A percentile compares a stretch with the other conserved stretches of the same genome.
Conservation (phyloP, 805 yeast genomes). For the Metschnikowia picachoensis region DNA sequence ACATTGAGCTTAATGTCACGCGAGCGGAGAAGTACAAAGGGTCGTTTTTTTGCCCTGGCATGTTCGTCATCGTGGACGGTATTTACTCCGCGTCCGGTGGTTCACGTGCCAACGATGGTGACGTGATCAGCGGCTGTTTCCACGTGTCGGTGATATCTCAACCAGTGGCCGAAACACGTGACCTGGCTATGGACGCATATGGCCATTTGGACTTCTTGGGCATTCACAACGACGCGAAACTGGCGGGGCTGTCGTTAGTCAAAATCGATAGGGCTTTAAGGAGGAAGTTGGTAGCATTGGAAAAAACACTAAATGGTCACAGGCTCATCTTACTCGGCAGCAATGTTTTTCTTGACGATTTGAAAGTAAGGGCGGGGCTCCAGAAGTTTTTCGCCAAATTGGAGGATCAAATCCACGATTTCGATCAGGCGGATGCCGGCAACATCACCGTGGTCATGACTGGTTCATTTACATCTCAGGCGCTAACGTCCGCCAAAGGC, state of each 20-base stretch:
- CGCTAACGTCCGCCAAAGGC: conserved; percentile 57
- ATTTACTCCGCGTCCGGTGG: conserved; percentile 66
- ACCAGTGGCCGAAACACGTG: conserved; percentile 83
- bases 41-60: conserved; percentile 69
- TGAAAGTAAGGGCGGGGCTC: conserved; percentile 57
- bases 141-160: conserved; percentile 75
- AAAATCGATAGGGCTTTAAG: conserved; percentile 62
- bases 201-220: conserved; percentile 75
- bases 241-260: conserved; percentile 23
- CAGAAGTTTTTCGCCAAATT: conserved; percentile 56
- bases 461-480: conserved; percentile 74
- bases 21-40: conserved; percentile 62
- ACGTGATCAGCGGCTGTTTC: conserved; percentile 46
- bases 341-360: conserved; percentile 62
- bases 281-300: conserved; percentile 51
- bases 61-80: conserved; percentile 80
- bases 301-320: conserved; percentile 53
- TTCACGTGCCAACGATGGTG: conserved; percentile 25
- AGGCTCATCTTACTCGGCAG: conserved; percentile 71
- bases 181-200: conserved; percentile 58
- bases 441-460: conserved; percentile 61
- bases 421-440: conserved; percentile 39
- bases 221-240: conserved; percentile 28
- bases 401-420: conserved; percentile 31
- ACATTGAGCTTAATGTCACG: conserved; percentile 60